phyloP scores from a whole-genome alignment of 2,329 filamentous ascomycete genomes.

The Lasiodiplodia sp. region DNA sequence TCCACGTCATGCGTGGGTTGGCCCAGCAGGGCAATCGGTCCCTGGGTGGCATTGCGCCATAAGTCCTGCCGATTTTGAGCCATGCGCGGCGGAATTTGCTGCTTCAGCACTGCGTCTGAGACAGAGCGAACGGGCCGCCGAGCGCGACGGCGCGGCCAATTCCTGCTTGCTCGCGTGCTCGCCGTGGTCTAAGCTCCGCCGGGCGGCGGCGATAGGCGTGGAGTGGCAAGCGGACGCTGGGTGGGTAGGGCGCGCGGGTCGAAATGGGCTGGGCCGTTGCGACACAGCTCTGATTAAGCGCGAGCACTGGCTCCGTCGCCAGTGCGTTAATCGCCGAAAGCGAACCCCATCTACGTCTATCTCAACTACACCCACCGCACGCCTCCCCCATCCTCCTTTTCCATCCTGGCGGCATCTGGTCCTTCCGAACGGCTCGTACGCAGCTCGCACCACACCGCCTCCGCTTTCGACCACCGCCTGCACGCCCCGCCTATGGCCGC shows the following conservation, averaged over 20 bases:
- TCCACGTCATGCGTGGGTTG: slow-evolving; percentile 21
- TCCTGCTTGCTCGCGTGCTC: background rate
- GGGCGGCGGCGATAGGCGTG: slow-evolving; percentile 8
- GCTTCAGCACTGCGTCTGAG: slow-evolving; percentile 15
- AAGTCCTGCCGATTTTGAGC: slow-evolving; percentile 13
- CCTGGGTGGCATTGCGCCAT: slow-evolving; percentile 23
- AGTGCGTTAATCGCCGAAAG: slow-evolving; percentile 26
- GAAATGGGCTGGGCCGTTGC: slow-evolving; percentile 8
- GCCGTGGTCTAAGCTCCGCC: background rate
- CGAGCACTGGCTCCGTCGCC: background rate
- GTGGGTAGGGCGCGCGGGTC: slow-evolving; percentile 6
- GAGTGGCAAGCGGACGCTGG: slow-evolving; percentile 7
- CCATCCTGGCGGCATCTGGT: slow-evolving; percentile 15
- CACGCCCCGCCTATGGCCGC: slow-evolving; percentile 49
- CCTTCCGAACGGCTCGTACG: slow-evolving; percentile 2
- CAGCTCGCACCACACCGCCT: slow-evolving; percentile 24
- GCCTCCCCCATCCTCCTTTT: slow-evolving; percentile 28
- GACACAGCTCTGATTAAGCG: slow-evolving; percentile 24
- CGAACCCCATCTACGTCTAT: slow-evolving; percentile 29
- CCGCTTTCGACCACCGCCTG: slow-evolving; percentile 36
- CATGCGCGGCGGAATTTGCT: slow-evolving; percentile 3
- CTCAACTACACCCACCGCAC: slow-evolving; percentile 19
- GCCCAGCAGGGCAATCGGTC: slow-evolving; percentile 3
- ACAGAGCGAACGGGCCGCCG: background rate
- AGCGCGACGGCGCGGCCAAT: background rate